Percentiles rank a stretch among this genome's conserved stretches.
phyloP scores from a whole-genome alignment of 176 grass and related monocot species.

The Triticum monococcum region DNA sequence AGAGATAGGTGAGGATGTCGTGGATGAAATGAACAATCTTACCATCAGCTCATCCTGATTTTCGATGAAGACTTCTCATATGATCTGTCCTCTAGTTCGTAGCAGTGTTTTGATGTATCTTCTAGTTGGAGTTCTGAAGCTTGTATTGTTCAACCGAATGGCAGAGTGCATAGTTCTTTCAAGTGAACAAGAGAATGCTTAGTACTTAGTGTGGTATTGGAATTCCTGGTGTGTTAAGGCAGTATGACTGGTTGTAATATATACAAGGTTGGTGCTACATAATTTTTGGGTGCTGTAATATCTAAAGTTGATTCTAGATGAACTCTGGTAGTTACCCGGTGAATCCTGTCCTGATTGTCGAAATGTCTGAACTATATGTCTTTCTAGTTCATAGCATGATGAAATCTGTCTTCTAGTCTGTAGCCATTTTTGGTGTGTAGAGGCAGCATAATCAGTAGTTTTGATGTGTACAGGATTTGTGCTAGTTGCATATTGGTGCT shows the following conservation, averaged over 20 bases:
- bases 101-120: background rate
- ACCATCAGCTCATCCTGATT: conserved; percentile 13
- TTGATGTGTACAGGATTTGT: background rate
- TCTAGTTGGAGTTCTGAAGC: background rate
- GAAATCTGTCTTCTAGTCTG: background rate
- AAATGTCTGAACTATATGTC: background rate
- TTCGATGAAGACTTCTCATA: background rate
- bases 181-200: background rate
- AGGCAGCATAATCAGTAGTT: background rate
- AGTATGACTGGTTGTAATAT: background rate
- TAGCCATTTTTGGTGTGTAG: background rate
- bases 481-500: background rate
- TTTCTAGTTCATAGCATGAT: background rate
- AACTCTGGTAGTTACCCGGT: background rate
- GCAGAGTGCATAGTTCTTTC: background rate
- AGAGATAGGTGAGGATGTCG: conserved; percentile 53
- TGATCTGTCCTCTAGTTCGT: background rate
- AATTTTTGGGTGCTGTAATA: background rate
- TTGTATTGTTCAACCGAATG: background rate
- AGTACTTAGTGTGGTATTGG: background rate
- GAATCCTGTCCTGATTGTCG: background rate
- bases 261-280: background rate
- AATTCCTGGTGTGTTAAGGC: background rate
- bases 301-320: background rate
- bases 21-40: conserved; percentile 48